These are phyloP conservation scores for Hyphopichia khmerensis DNA, from an alignment of 1,139 yeast genomes.

Conservation along the genomic window DNA sequence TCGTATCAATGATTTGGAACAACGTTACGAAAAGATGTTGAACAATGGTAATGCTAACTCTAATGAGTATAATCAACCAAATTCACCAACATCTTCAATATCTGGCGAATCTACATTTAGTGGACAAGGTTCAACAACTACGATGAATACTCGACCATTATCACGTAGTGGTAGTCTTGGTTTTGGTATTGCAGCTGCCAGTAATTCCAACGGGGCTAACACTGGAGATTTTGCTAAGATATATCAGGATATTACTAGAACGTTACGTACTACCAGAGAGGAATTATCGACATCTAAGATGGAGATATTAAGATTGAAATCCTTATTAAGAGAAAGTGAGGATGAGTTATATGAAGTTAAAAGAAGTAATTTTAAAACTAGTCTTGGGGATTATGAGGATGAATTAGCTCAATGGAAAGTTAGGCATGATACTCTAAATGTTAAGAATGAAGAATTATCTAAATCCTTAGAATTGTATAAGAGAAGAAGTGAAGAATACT, in stretches of 20 bases:
- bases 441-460: conserved; percentile 52
- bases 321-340: conserved; percentile 46
- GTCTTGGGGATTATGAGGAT: conserved; percentile 41
- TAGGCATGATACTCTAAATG: conserved; percentile 50
- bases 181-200: conserved; percentile 22
- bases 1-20: conserved; percentile 35
- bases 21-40: conserved; percentile 26
- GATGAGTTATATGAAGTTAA: conserved; percentile 46
- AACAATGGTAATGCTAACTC: conserved; percentile 6
- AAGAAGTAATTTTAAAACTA: conserved; percentile 31
- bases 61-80: neutral
- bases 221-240: conserved; percentile 49
- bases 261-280: conserved; percentile 49
- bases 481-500: conserved; percentile 73
- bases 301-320: conserved; percentile 52
- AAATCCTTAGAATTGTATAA: conserved; percentile 63
- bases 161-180: conserved; percentile 40
- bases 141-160: conserved; percentile 10
- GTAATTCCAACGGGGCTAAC: conserved; percentile 23
- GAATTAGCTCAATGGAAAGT: conserved; percentile 46
- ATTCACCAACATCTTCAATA: conserved; percentile 12
- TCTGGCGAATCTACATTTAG: conserved; percentile 3
- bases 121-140: neutral
- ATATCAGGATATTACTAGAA: conserved; percentile 56
- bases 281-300: conserved; percentile 51